Percentiles rank a stretch among this genome's conserved stretches.
phyloP scores from a whole-genome alignment of 208 protist species.

The Acanthamoeba triangularis region DNA sequence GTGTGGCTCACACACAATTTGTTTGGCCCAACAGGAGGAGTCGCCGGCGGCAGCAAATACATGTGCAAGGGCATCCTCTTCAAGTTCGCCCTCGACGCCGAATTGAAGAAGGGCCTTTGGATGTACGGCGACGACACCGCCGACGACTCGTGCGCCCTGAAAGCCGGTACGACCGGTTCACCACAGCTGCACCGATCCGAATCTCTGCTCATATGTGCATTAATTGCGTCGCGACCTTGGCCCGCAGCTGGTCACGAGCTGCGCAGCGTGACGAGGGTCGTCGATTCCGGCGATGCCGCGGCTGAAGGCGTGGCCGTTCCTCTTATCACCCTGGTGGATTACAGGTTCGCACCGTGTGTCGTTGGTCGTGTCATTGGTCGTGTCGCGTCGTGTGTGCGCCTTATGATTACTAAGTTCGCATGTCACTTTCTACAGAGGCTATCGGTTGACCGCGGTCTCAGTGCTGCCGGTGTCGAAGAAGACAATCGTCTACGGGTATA shows the following conservation, averaged over 20 bases:
- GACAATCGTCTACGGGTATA: slow-evolving; percentile 66
- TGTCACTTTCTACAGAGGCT: neutral
- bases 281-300: slow-evolving; percentile 53
- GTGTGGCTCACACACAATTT: too few species aligned
- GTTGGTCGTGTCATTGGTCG: neutral
- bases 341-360: neutral
- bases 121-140: slow-evolving; percentile 65
- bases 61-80: slow-evolving; percentile 77
- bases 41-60: slow-evolving; percentile 77
- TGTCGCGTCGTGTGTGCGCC: neutral
- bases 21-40: slow-evolving; percentile 39
- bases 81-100: slow-evolving; percentile 77
- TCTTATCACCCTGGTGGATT: slow-evolving; percentile 27
- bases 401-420: neutral
- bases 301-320: slow-evolving; percentile 47
- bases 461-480: slow-evolving; percentile 50
- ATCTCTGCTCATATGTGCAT: too few species aligned
- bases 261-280: neutral
- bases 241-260: slow-evolving; percentile 45
- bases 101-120: slow-evolving; percentile 60
- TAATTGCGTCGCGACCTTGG: too few species aligned
- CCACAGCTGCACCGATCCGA: too few species aligned
- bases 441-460: slow-evolving; percentile 56
- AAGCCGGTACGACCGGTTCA: slow-evolving; percentile 42
- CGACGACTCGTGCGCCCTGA: slow-evolving; percentile 20